phyloP scores from a whole-genome alignment of 2,329 filamentous ascomycete genomes.

The Clarireedia monteithiana region DNA sequence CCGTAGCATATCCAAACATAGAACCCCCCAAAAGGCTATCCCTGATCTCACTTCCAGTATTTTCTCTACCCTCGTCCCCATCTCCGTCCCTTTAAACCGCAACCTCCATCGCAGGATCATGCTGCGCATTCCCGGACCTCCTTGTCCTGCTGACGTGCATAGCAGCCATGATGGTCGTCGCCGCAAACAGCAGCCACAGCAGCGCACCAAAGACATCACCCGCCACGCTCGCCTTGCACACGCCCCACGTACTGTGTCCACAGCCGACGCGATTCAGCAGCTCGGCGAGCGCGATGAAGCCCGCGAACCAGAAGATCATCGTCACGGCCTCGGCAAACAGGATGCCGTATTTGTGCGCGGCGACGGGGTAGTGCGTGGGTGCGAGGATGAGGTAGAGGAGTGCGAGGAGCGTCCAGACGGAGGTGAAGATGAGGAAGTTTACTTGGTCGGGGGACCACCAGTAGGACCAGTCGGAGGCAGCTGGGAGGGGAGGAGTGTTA shows the following conservation, averaged over 20 bases:
- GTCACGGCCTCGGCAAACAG: constrained; percentile 64
- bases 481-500: constrained; percentile 32
- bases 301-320: constrained; percentile 84
- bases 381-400: constrained; percentile 63
- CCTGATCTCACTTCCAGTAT: no score
- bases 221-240: constrained; percentile 27
- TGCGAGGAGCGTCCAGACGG: constrained; percentile 67
- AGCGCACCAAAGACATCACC: constrained; percentile 40
- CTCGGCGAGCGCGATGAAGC: constrained; percentile 69
- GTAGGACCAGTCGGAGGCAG: constrained; percentile 42
- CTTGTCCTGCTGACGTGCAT: constrained; percentile 38
- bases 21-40: no score
- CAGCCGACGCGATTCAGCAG: constrained; percentile 47
- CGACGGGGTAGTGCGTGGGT: constrained; percentile 51
- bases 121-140: constrained; percentile 6
- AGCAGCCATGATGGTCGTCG: constrained; percentile 40
- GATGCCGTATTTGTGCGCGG: constrained; percentile 58
- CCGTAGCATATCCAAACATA: not conserved
- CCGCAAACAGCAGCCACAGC: constrained; percentile 43
- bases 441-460: constrained; percentile 45
- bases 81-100: not conserved
- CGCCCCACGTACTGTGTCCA: constrained; percentile 36
- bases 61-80: no score
- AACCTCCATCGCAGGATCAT: constrained; percentile 19
- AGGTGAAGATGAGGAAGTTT: constrained; percentile 74